Evolutionary conservation across 768 basidiomycete species (phyloP).

Genomic region (Mycena venus): DNA sequence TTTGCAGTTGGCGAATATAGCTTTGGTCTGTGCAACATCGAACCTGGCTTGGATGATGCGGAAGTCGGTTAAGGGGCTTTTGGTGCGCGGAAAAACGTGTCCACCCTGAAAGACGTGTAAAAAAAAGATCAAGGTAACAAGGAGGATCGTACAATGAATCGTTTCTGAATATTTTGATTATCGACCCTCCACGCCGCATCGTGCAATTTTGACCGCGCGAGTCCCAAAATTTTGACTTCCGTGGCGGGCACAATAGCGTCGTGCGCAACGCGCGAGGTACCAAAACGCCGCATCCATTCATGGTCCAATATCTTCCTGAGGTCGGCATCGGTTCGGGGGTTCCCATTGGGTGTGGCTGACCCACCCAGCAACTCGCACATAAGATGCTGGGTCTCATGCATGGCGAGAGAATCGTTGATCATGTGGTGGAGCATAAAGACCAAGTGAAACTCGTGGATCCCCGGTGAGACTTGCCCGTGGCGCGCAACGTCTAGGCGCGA

Average conservation of each 20-base stretch:
- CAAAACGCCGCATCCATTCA: constrained; percentile 25
- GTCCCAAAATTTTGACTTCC: constrained; percentile 2
- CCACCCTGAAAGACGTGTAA: constrained; percentile 1
- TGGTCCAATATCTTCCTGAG: constrained; percentile 6
- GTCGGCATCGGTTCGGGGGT: constrained; percentile 13
- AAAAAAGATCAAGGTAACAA: not conserved
- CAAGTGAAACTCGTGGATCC: constrained; percentile 56
- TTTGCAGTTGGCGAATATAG: constrained; percentile 33
- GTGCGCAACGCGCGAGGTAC: not conserved
- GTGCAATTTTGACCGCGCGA: constrained; percentile 3
- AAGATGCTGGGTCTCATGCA: constrained; percentile 67
- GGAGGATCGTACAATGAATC: constrained; percentile 12
- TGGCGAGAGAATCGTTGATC: constrained; percentile 70
- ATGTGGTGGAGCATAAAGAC: constrained; percentile 67
- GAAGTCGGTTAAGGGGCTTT: not conserved
- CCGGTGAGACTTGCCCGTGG: constrained; percentile 14
- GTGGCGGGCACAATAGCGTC: constrained; percentile 6
- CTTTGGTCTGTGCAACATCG: constrained; percentile 16
- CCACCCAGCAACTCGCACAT: constrained; percentile 62
- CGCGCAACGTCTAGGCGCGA: constrained; percentile 55
- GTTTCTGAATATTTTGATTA: constrained; percentile 16
- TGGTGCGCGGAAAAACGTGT: constrained; percentile 17
- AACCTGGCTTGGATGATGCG: constrained; percentile 15
- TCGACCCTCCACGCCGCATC: constrained; percentile 32
- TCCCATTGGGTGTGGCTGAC: constrained; percentile 2